phyloP scores from a whole-genome alignment of 441 rosid species.

The Hura crepitans region DNA sequence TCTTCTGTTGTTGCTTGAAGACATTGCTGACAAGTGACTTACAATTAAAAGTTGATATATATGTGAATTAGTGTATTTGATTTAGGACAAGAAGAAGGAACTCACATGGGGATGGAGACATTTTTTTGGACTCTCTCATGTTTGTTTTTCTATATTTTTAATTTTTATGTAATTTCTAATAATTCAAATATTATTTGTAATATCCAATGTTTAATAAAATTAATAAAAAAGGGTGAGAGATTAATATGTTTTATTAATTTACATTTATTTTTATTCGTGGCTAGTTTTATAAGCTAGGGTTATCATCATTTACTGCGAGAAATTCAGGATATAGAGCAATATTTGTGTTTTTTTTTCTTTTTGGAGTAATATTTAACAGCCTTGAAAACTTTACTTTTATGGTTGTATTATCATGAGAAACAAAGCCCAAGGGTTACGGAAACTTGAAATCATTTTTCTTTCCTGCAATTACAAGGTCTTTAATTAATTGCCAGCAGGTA shows the following conservation, averaged over 20 bases:
- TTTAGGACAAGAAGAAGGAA: constrained; percentile 18
- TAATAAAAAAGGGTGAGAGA: neutral
- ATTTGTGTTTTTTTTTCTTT: no score
- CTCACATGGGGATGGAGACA: constrained; percentile 40
- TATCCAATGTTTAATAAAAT: constrained; percentile 4
- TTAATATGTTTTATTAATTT: neutral
- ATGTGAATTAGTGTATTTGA: constrained; percentile 6
- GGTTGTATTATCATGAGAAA: constrained; percentile 1
- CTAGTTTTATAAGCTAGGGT: constrained; percentile 1
- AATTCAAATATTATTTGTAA: constrained; percentile 20
- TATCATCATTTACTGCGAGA: no score
- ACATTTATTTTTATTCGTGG: neutral
- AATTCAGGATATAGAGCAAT: no score
- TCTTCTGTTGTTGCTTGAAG: constrained; percentile 30
- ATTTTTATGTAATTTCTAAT: constrained; percentile 23
- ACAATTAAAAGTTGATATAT: constrained; percentile 11
- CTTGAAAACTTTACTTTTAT: neutral
- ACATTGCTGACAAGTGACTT: constrained; percentile 36
- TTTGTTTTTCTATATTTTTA: constrained; percentile 31
- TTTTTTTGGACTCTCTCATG: constrained; percentile 41
- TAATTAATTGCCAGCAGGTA: constrained; percentile 16
- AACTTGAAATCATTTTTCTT: constrained; percentile 32
- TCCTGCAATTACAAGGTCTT: neutral
- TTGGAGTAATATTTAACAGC: neutral
- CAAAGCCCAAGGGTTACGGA: constrained; percentile 18